These are phyloP conservation scores for Xylariaceae sp. DNA, from an alignment of 2,329 filamentous ascomycete species.

Conservation along the genomic window DNA sequence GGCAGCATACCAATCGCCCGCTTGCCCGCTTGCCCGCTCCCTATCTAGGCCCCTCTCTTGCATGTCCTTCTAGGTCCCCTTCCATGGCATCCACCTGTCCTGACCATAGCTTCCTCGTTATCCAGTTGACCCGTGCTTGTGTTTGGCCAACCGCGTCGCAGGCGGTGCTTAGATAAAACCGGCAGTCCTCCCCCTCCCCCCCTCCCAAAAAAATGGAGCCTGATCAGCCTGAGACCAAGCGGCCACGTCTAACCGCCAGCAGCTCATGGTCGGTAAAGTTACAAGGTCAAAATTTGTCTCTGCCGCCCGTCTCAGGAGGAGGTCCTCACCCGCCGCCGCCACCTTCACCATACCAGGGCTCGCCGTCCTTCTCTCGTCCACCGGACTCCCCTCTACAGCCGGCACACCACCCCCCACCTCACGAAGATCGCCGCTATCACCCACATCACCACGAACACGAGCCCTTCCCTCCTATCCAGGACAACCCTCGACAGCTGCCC, in stretches of 20 bases:
- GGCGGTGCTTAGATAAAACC: slow-evolving; percentile 36
- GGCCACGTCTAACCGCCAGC: slow-evolving; percentile 48
- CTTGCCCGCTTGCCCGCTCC: slow-evolving; percentile 7
- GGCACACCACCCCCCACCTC: slow-evolving; percentile 36
- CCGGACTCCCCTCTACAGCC: slow-evolving; percentile 35
- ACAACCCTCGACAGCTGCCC: slow-evolving; percentile 44
- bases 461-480: slow-evolving; percentile 49
- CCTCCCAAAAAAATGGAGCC: slow-evolving; percentile 48
- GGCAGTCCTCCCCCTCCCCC: slow-evolving; percentile 23
- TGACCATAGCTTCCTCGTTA: slow-evolving; percentile 28
- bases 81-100: slow-evolving; percentile 33
- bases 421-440: slow-evolving; percentile 52
- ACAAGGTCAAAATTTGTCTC: slow-evolving; percentile 37
- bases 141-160: slow-evolving; percentile 31
- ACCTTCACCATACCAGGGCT: slow-evolving; percentile 35
- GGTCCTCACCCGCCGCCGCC: slow-evolving; percentile 21
- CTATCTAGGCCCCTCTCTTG: slow-evolving; percentile 23
- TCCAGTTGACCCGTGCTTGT: slow-evolving; percentile 32
- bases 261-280: slow-evolving; percentile 43
- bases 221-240: slow-evolving; percentile 51
- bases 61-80: slow-evolving; percentile 28
- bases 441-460: slow-evolving; percentile 53
- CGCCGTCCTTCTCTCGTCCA: slow-evolving; percentile 35
- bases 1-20: slow-evolving; percentile 13
- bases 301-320: slow-evolving; percentile 30